Evolutionary conservation across 306 rosid genomes (phyloP), one percentile per base, ranked within the genome.

Genomic region (Senna siamea): DNA sequence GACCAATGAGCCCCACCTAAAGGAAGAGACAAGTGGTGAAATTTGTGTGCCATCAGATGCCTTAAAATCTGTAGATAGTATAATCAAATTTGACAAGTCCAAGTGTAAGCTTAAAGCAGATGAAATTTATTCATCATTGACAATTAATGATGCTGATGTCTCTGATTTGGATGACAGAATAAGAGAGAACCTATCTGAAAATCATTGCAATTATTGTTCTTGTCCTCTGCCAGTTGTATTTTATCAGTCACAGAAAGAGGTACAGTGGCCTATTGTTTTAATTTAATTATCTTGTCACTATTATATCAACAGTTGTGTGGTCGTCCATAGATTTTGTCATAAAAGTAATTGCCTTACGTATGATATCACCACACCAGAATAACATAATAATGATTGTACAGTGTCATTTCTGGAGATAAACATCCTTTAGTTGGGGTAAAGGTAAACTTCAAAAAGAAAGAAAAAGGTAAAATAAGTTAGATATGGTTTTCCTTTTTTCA

Each of bases 181-280:
- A 66, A 87, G 98, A 71, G 93, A 93, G 80, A 90, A 75, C 64
- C 81, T 93, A 64, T 89, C 96, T 38, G 98, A 93, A 77, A 93
- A 91, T 84, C 88, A 82, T 78, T 93, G 98, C 84, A 85, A 77
- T 74, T 85, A 61, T 76, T 93, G 98, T 76, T 91, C 91, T 77
- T 82, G 85, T 75, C 76, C 96, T 37, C 90, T 93, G 77, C 87
- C 90, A 56, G 70, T 56, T 62, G 87, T 88, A 32, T 84, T 76
- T 83, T 91, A 91, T 79, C 98, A 93, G 85, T 93, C 98, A 34
- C 96, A 86, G 62, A 93, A 91, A 72, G 98, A 91, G 96, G 98
- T 93, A 85, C 57, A 18, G 28, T 37, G 67, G 43, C 22, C 72
- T 70, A 18, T 50, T 35, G 47, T 40, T 75, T 75, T 50, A 6